Evolutionary conservation across 495 filamentous ascomycete genomes (phyloP).

Genomic region (Filosporella fistucella): DNA sequence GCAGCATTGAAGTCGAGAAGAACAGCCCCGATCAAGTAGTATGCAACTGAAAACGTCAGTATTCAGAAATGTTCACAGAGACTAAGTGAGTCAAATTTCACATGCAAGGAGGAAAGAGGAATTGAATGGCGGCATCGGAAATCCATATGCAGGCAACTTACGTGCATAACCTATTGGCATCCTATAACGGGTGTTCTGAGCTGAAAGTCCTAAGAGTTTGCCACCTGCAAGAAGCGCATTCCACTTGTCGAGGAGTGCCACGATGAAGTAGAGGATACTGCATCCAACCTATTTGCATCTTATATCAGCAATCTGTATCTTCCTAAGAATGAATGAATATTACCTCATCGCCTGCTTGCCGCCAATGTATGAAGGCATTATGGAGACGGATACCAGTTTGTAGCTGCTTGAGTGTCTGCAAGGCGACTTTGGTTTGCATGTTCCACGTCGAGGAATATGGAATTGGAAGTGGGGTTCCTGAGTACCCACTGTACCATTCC

Average conservation of each 20-base stretch:
- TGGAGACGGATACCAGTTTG: conserved; percentile 57
- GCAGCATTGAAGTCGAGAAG: conserved; percentile 56
- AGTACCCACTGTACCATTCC: conserved; percentile 53
- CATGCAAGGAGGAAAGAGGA: too few species aligned
- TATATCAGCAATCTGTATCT: too few species aligned
- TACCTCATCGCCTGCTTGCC: conserved; percentile 50
- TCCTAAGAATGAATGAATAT: too few species aligned
- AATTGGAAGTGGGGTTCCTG: conserved; percentile 43
- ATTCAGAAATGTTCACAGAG: too few species aligned
- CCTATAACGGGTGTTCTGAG: conserved; percentile 33
- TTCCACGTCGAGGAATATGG: conserved; percentile 59
- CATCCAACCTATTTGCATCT: too few species aligned
- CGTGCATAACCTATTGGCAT: conserved; percentile 53
- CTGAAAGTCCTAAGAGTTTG: conserved; percentile 36
- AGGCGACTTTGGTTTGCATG: conserved; percentile 50
- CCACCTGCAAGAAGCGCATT: conserved; percentile 45
- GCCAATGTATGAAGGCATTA: conserved; percentile 59
- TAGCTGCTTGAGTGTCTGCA: conserved; percentile 46
- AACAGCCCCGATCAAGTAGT: conserved; percentile 56
- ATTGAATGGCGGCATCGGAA: too few species aligned
- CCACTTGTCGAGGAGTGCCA: conserved; percentile 58
- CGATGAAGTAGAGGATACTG: conserved; percentile 51
- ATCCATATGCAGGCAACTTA: too few species aligned
- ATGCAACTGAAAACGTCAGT: too few species aligned
- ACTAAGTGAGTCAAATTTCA: too few species aligned